Base-by-base conservation (phyloP, 1,284 basidiomycete species). In the Mrakiaceae sp. region DNA sequence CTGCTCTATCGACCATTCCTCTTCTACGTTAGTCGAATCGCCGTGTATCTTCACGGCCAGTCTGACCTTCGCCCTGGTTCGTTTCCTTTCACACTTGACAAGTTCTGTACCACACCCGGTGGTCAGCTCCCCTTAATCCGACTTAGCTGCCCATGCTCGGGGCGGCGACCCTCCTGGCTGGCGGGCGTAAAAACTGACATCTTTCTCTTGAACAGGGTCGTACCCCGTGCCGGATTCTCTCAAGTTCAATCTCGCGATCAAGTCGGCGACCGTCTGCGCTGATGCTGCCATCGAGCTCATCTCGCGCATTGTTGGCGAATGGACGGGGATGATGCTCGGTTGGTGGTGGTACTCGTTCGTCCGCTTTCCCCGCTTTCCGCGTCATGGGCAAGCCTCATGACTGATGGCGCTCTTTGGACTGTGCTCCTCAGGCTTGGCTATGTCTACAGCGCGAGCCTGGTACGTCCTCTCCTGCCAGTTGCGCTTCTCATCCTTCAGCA, bases 181-280 rank as follows among this genome's bases (percentile, higher is more conserved):
- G 27, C 27, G 27, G 27, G 27, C 27, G 27, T 27, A 27, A 27
- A 27, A 27, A 27, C 27, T 27, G 27, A 27, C 27, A 27, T 27
- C 27, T n/a, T n/a, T 27, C 27, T 27, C 27, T 27, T 27, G 27
- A 27, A 27, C 27, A 60, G 58, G 62, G 11, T 52, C 71, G 67
- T 68, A 76, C n/a, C 65, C 65, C 5, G 51, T 63, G 14, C 65
- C 65, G 1, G 57, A 55, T 12, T 58, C 67, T 62, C 40, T 73
- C 55, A 68, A 68, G 63, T 67, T 55, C 58, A 64, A 64, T n/a
- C 58, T 64, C 42, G 63, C 63, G 16, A 42, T 48, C n/a, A 64
- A 64, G 40, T 59, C 54, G 58, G 64, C 64, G 9, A n/a, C 40
- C 3, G 64, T 66, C 9, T 66, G 64, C 16, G 59, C 59, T 16